Conservation (phyloP, 805 yeast genomes). For the Myxozyma lipomycoides region DNA sequence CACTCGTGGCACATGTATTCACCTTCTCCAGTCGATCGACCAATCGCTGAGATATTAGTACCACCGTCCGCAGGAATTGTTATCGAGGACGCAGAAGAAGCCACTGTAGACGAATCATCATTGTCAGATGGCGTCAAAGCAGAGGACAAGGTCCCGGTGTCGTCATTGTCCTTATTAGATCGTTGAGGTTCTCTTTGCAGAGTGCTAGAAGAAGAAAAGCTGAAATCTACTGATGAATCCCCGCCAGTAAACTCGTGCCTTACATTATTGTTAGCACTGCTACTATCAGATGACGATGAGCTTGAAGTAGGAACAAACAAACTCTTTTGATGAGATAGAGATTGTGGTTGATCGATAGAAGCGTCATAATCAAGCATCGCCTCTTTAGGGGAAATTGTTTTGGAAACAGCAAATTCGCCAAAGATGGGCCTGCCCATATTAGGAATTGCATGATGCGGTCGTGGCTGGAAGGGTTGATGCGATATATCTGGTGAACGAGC, state of each 20-base stretch:
- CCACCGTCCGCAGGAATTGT: conserved; percentile 1
- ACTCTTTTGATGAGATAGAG: conserved; percentile 2
- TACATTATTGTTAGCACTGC: no score
- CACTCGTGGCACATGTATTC: conserved; percentile 18
- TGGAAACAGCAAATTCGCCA: conserved; percentile 1
- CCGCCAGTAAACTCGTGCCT: no score
- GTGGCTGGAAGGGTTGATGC: not conserved
- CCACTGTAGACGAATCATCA: conserved; percentile 10
- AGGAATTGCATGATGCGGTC: not conserved
- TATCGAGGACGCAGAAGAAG: conserved; percentile 14
- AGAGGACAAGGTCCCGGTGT: no score
- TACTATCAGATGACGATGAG: conserved; percentile 14
- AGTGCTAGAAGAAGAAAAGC: conserved; percentile 3
- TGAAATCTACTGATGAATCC: conserved; percentile 8
- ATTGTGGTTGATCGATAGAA: not conserved
- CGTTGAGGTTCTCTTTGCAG: not conserved
- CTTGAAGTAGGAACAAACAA: conserved; percentile 21
- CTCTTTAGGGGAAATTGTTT: conserved; percentile 27
- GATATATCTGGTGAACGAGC: no score
- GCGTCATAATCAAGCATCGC: conserved; percentile 17
- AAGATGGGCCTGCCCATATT: not conserved
- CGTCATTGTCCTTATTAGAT: not conserved
- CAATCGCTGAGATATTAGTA: conserved; percentile 3
- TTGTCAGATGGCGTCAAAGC: conserved; percentile 8
- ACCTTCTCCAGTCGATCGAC: not conserved